Percentiles rank a stretch among this genome's conserved stretches.
Evolutionary conservation across 176 grass and related monocot species (phyloP).

Genomic region (Canna indica): DNA sequence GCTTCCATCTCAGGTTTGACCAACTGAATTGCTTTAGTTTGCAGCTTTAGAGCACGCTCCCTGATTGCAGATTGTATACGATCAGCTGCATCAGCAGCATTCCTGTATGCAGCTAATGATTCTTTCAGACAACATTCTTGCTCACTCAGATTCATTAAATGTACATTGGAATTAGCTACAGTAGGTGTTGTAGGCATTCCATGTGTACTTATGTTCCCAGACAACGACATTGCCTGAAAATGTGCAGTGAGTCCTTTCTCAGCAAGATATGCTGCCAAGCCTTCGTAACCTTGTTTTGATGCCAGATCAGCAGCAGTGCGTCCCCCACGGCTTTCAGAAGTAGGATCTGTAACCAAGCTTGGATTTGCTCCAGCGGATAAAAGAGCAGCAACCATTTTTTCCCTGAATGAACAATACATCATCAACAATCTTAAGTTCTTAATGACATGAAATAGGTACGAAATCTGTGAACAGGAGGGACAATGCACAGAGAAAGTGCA

Average conservation of each 20-base stretch:
- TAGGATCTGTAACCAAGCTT: slow-evolving; percentile 92
- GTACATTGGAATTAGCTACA: slow-evolving; percentile 23
- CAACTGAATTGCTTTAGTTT: slow-evolving; percentile 72
- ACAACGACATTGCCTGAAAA: slow-evolving; percentile 75
- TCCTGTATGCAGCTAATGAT: slow-evolving; percentile 83
- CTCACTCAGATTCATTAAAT: slow-evolving; percentile 64
- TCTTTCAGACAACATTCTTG: slow-evolving; percentile 88
- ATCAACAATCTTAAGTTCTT: no score
- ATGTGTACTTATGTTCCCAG: slow-evolving; percentile 31
- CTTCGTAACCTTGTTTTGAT: slow-evolving; percentile 67
- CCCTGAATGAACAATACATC: slow-evolving; percentile 39
- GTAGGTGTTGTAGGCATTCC: slow-evolving; percentile 18
- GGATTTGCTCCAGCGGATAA: slow-evolving; percentile 94
- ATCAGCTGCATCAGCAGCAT: slow-evolving; percentile 80
- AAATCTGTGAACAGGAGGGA: no score
- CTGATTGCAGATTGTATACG: slow-evolving; percentile 84
- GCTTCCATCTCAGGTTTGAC: slow-evolving; percentile 65
- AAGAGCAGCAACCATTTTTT: slow-evolving; percentile 89
- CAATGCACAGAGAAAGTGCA: no score
- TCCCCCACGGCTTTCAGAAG: slow-evolving; percentile 43
- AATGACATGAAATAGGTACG: neutral
- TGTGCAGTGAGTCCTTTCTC: slow-evolving; percentile 80
- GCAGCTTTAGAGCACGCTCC: slow-evolving; percentile 70
- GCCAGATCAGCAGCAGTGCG: slow-evolving; percentile 73
- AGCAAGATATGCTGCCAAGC: slow-evolving; percentile 86